Base-by-base conservation (phyloP, 805 yeast genomes). In the Lipomyces japonicus region DNA sequence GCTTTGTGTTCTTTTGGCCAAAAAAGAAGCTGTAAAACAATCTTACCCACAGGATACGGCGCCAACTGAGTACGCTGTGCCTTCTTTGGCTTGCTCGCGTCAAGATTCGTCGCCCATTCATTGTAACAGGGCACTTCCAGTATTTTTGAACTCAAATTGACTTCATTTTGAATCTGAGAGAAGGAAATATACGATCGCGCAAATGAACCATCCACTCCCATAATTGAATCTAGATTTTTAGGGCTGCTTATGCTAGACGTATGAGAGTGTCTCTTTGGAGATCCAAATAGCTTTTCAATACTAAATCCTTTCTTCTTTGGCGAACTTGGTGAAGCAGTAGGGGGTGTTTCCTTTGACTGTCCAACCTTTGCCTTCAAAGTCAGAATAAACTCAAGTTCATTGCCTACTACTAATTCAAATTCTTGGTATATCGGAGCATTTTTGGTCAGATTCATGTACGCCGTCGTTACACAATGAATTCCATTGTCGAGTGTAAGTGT, bases 181-280 rank as follows among this genome's bases (percentile, higher is more conserved):
- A 84, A 82, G 40, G 76, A 76, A 46, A 90, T 72, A 59, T 83
- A 81, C 46, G 85, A 78, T 61, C 91, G 75, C 6, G 88, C 96
- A 73, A 86, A 89, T 32, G 96, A 86, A 1, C 97, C 97, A 65
- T 88, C 95, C 30, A 75, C 73, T 1, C 97, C 96, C 55, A 88
- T 75, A 48, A 77, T 69, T 30, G 72, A 66, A 30, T 76, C 77
- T 84, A 91, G 78, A 2, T 49, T 19, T 7, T 24, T n/a, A 22
- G 28, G 18, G 21, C 38, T 36, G 12, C 34, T 14, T 30, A 30
- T n/a, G 23, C 26, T 75, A 69, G 68, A 85, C 95, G 23, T 58
- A 81, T 32, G 35, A 67, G 34, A 18, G 28, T 36, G 16, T n/a
- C 51, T 37, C 49, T 51, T 50, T 31, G 60, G 44, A 16, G 51